These are phyloP conservation scores for Lecanoromycetidae sp. DNA, from an alignment of 2,329 filamentous ascomycete species.

Conservation along the genomic window DNA sequence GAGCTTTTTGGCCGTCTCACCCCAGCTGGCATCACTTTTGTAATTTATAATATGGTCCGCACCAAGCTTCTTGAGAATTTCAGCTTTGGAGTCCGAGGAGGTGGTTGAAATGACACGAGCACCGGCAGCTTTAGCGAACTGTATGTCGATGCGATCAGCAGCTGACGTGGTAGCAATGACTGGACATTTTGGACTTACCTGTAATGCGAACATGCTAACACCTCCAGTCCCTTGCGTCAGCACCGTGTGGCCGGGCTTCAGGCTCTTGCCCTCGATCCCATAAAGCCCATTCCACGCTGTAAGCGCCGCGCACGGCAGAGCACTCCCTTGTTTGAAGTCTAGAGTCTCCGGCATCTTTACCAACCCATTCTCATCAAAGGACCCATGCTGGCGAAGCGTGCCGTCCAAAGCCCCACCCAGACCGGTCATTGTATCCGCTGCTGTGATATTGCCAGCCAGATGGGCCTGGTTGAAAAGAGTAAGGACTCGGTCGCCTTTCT, in stretches of 20 bases:
- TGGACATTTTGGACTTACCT: slow-evolving; percentile 24
- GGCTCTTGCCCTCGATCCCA: slow-evolving; percentile 35
- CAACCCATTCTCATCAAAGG: slow-evolving; percentile 56
- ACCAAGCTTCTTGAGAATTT: slow-evolving; percentile 43
- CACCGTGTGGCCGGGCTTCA: slow-evolving; percentile 45
- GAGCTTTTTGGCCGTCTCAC: slow-evolving; percentile 41
- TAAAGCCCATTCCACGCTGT: slow-evolving; percentile 57
- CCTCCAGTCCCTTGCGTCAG: slow-evolving; percentile 51
- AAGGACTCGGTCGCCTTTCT: slow-evolving; percentile 34
- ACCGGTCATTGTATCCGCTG: slow-evolving; percentile 36
- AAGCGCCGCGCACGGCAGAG: slow-evolving; percentile 48
- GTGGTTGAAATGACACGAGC: slow-evolving; percentile 48
- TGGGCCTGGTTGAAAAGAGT: slow-evolving; percentile 52
- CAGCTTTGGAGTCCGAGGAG: slow-evolving; percentile 43
- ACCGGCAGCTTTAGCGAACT: slow-evolving; percentile 40
- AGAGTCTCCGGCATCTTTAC: slow-evolving; percentile 50
- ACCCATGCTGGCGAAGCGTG: slow-evolving; percentile 52
- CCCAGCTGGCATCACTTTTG: slow-evolving; percentile 46
- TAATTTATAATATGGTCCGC: slow-evolving; percentile 52
- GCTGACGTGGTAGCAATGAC: not conserved
- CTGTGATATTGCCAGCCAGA: slow-evolving; percentile 34
- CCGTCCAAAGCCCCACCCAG: slow-evolving; percentile 60
- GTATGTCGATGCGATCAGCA: not conserved
- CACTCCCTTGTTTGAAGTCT: slow-evolving; percentile 41
- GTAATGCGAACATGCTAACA: slow-evolving; percentile 46